These are phyloP conservation scores for Echinosophora koreensis DNA, from an alignment of 306 rosid species.

Conservation along the genomic window DNA sequence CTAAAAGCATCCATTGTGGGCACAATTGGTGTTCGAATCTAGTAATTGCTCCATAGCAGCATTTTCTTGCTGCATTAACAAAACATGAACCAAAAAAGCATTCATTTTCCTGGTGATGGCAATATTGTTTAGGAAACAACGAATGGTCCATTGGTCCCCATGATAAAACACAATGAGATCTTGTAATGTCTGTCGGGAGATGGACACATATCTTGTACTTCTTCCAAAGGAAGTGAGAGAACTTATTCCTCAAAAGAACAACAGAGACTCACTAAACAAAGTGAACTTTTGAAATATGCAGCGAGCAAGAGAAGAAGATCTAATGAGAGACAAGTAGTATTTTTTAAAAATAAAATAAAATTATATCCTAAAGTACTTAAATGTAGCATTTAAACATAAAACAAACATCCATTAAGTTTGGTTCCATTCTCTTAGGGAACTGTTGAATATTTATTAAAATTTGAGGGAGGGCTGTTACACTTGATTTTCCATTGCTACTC, in stretches of 20 bases:
- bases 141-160: conserved; percentile 51
- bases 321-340: not conserved
- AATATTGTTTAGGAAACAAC: conserved; percentile 31
- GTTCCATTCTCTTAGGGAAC: conserved; percentile 24
- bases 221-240: conserved; percentile 31
- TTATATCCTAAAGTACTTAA: not conserved
- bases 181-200: conserved; percentile 47
- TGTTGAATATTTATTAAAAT: conserved; percentile 54
- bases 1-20: not conserved
- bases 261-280: conserved; percentile 26
- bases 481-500: conserved; percentile 49
- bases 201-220: conserved; percentile 41
- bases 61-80: conserved; percentile 21
- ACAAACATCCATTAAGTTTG: not conserved
- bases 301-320: conserved; percentile 7
- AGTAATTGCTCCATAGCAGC: conserved; percentile 23
- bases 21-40: conserved; percentile 9
- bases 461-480: conserved; percentile 50
- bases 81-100: conserved; percentile 10
- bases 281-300: not conserved
- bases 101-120: conserved; percentile 5
- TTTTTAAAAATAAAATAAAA: not conserved
- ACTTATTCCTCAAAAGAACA: conserved; percentile 42
- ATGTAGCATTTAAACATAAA: not conserved
- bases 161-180: conserved; percentile 38